Evolutionary conservation across 2,329 filamentous ascomycete genomes (phyloP), one percentile per base, ranked within the genome.

Genomic region (Diplodia corticola): DNA sequence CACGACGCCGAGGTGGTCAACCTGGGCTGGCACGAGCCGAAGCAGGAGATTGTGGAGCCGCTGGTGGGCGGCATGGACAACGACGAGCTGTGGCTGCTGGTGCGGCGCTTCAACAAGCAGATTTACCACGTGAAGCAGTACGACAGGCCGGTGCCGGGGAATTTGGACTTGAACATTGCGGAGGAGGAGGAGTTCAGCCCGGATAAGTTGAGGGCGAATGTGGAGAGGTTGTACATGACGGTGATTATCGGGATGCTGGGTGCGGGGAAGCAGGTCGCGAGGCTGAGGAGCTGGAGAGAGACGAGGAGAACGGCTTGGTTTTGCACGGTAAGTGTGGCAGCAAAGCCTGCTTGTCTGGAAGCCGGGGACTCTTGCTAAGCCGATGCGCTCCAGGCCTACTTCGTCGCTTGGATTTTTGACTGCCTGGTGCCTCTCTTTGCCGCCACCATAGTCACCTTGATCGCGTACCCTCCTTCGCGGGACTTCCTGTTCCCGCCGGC

Each of bases 121-220:
- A 85, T 88, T 75, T 88, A 88, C 74, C 84, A 87, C 78, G 90
- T 95, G 70, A 92, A 91, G 74, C 87, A 89, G 30, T 86, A 89
- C 9, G 79, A 84, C 0, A 76, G 83, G 55, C 77, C 86, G 7
- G 83, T 86, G 0, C 84, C 90, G 1, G 90, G 89, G 5, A 86
- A 88, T 15, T 80, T 96, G 44, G 92, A 96, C 75, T 83, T 96
- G 67, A 92, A 93, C 70, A 89, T 92, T 65, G 89, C 91, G 4
- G 89, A 93, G 46, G 89, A 94, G 64, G 91, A 95, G 70, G 90
- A 93, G 66, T 95, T 95, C 75, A 91, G 90, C 0, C 91, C 92
- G 0, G 91, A 95, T 73, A 95, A 95, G 78, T 80, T 96, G 51
- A 85, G 92, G 12, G 86, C 89, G 2, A 92, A 90, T 63, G 75